Conservation (phyloP, 108 stramenopile genomes). For the Aurantiochytrium sp. region DNA sequence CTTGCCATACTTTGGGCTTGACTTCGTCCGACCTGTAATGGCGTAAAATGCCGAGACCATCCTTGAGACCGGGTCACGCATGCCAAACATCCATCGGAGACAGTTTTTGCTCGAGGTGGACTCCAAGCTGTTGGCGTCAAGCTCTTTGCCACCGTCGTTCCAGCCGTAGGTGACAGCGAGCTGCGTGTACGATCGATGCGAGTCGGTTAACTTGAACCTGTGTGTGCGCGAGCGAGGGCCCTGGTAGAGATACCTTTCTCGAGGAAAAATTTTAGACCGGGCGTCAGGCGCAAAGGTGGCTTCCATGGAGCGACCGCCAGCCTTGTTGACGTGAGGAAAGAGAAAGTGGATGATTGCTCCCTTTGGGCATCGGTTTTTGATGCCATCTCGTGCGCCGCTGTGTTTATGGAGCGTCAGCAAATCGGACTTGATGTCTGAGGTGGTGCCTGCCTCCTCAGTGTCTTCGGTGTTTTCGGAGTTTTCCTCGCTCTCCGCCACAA, state of each 20-base stretch:
- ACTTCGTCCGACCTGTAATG: background rate
- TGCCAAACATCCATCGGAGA: background rate
- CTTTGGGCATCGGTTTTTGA: background rate
- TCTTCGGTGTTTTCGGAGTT: background rate
- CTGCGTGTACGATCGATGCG: background rate
- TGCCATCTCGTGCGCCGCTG: background rate
- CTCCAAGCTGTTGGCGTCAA: background rate
- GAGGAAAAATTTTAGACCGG: background rate
- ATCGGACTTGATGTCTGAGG: background rate
- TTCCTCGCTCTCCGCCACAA: background rate
- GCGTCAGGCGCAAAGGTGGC: background rate
- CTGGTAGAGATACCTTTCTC: background rate
- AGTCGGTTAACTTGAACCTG: background rate
- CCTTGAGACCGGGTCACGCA: background rate
- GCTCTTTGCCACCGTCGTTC: background rate
- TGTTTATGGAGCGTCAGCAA: background rate
- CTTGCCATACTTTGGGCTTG: background rate
- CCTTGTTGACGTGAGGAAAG: slow-evolving; percentile 1
- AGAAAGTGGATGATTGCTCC: background rate
- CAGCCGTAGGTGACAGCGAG: background rate
- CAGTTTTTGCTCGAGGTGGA: background rate
- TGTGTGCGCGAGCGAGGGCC: background rate
- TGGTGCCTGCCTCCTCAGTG: background rate
- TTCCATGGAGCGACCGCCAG: background rate
- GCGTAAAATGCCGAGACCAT: background rate